These are phyloP conservation scores for Mycena rebaudengoi DNA, from an alignment of 768 basidiomycete species.

Conservation along the genomic window DNA sequence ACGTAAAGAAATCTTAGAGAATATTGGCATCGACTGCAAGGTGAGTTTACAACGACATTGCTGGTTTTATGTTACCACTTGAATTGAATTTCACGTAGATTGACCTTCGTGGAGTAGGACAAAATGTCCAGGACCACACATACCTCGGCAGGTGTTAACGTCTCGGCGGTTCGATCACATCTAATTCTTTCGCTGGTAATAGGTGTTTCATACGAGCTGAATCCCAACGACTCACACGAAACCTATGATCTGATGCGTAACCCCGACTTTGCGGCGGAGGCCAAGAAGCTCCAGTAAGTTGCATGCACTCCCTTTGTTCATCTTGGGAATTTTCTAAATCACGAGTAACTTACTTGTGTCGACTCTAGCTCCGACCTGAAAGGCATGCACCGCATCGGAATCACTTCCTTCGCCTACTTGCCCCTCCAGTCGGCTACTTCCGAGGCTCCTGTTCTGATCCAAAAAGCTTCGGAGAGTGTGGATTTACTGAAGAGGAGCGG, in stretches of 20 bases:
- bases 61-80: neutral
- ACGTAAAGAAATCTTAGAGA: slow-evolving; percentile 45
- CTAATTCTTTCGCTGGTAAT: neutral
- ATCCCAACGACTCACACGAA: neutral
- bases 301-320: neutral
- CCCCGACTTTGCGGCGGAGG: slow-evolving; percentile 9
- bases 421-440: slow-evolving; percentile 30
- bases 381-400: slow-evolving; percentile 33
- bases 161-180: slow-evolving; percentile 7
- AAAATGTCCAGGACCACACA: slow-evolving; percentile 54
- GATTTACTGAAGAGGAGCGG: slow-evolving; percentile 28
- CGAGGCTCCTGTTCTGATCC: slow-evolving; percentile 25
- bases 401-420: slow-evolving; percentile 39
- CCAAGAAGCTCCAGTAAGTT: slow-evolving; percentile 29
- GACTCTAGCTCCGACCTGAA: slow-evolving; percentile 31
- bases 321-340: too few relatives aligned
- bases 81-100: slow-evolving; percentile 33
- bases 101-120: slow-evolving; percentile 49
- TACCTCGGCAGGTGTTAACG: slow-evolving; percentile 22
- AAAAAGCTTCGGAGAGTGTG: slow-evolving; percentile 34
- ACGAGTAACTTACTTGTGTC: neutral
- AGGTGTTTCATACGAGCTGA: slow-evolving; percentile 1
- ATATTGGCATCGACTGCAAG: slow-evolving; percentile 46
- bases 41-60: neutral
- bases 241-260: slow-evolving; percentile 23